Evolutionary conservation across 495 filamentous ascomycete genomes (phyloP), one percentile per base, ranked within the genome.

Genomic region (Staphylotrichum longicolle): DNA sequence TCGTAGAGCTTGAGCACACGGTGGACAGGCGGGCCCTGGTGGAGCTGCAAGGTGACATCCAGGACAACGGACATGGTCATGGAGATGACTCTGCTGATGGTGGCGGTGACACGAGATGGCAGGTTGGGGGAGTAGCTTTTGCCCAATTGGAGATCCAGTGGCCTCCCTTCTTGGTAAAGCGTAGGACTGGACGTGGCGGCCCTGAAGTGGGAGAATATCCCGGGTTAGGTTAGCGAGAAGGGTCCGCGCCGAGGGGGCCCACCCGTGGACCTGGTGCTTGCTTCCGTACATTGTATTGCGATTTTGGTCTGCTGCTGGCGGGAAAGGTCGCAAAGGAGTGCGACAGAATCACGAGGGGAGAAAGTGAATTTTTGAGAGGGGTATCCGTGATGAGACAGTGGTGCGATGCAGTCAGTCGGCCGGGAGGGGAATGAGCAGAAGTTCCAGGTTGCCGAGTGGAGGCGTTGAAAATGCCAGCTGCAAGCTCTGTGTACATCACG

Each of bases 1-100:
- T 59, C 57, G 39, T 59, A 59, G 57, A 59, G 47, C 47, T 59
- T 59, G 47, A 59, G 47, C 37, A 59, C 57, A 34, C 7, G 8
- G 57, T 44, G 47, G 20, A 59, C 27, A 59, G 39, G 39, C 47
- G 35, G 47, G 47, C 57, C 57, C 0, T 52, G 47, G 42, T 12
- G 57, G 47, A 39, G 34, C 39, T 51, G 47, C 12, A 59, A 34
- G 57, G 47, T 59, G 47, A 59, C 57, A 44, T 51, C 57, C 57
- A 59, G 47, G 34, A 59, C 57, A 51, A 51, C 57, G 39, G 57
- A 42, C 57, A 59, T 59, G 57, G 57, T 59, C 57, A 51, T 52
- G 1, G 57, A 51, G 47, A 59, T 0, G 35, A 58, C 57, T 51
- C 6, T 59, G 39, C 47, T 58, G 57, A 59, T 59, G 14, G 57